A percentile compares a stretch with the other conserved stretches of the same genome.
Evolutionary conservation across 495 filamentous ascomycete genomes (phyloP).

Genomic region (Letharia columbiana): DNA sequence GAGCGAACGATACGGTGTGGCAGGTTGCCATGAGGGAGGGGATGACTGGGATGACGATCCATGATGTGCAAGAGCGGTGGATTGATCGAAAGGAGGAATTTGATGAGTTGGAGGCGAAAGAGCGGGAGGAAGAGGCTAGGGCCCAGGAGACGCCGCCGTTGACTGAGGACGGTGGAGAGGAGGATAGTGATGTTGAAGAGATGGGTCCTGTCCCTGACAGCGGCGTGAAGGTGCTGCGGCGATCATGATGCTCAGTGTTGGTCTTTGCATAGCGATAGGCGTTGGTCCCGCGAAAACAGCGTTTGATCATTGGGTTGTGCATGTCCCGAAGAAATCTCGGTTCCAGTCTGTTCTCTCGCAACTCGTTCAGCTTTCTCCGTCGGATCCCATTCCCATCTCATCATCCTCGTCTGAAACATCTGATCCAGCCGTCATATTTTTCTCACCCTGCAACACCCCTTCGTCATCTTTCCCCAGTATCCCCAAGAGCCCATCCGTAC

Average conservation of each 20-base stretch:
- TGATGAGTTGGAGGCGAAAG: conserved; percentile 67
- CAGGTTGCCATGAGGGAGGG: conserved; percentile 88
- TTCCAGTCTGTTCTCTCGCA: background rate
- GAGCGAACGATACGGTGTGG: conserved; percentile 90
- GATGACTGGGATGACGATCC: conserved; percentile 63
- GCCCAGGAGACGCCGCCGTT: conserved; percentile 27
- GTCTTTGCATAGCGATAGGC: background rate
- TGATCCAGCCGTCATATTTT: conserved; percentile 25
- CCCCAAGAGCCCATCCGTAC: conserved; percentile 30
- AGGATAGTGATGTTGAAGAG: conserved; percentile 33
- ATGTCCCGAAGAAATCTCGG: background rate
- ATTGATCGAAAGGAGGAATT: conserved; percentile 80
- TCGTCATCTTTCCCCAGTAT: conserved; percentile 29
- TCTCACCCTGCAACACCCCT: conserved; percentile 36
- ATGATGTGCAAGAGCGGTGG: conserved; percentile 93
- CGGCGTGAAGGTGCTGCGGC: conserved; percentile 41
- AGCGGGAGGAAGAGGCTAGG: conserved; percentile 56
- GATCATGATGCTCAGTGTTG: conserved; percentile 26
- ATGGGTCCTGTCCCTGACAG: conserved; percentile 36
- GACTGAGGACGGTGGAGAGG: conserved; percentile 26
- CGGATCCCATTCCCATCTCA: conserved; percentile 26
- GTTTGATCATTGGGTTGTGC: background rate
- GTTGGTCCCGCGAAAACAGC: background rate
- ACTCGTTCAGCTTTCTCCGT: conserved; percentile 17
- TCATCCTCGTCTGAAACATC: conserved; percentile 34